phyloP scores from a whole-genome alignment of 2,329 filamentous ascomycete species.

The Penicillium sclerotiorum region DNA sequence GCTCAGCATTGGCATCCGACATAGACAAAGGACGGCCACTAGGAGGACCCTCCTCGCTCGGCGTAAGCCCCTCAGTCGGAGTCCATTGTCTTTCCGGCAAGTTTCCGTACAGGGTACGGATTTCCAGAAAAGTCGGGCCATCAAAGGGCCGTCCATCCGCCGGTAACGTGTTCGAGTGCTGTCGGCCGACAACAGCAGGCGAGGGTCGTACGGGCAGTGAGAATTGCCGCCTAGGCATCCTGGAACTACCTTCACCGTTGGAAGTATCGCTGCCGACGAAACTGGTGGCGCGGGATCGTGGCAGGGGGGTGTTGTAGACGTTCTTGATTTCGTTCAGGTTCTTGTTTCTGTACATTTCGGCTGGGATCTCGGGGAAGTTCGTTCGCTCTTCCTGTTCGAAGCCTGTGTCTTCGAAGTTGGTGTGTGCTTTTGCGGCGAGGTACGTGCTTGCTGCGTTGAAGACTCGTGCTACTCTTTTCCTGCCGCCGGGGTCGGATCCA shows the following conservation, averaged over 20 bases:
- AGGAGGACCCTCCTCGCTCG: neutral
- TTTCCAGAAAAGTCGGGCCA: neutral
- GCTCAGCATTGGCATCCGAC: neutral
- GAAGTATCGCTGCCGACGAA: slow-evolving; percentile 15
- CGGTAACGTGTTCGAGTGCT: slow-evolving; percentile 16
- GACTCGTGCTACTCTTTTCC: slow-evolving; percentile 48
- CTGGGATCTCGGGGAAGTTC: slow-evolving; percentile 61
- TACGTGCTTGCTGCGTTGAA: slow-evolving; percentile 50
- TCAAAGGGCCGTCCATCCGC: slow-evolving; percentile 10
- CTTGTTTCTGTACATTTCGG: slow-evolving; percentile 53
- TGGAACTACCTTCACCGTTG: slow-evolving; percentile 20
- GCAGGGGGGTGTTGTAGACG: slow-evolving; percentile 29
- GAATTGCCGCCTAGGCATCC: slow-evolving; percentile 3
- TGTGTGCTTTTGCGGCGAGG: slow-evolving; percentile 52
- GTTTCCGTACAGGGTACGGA: neutral
- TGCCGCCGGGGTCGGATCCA: slow-evolving; percentile 33
- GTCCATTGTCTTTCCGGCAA: neutral
- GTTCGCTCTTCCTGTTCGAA: slow-evolving; percentile 52
- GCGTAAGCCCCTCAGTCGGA: neutral
- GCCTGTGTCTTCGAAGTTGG: slow-evolving; percentile 53
- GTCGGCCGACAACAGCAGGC: neutral
- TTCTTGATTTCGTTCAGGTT: slow-evolving; percentile 43
- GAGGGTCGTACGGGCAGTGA: slow-evolving; percentile 13
- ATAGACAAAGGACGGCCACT: neutral
- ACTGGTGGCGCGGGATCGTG: slow-evolving; percentile 19